Base-by-base conservation (phyloP, 148 eudicot genomes). In the Rhododendron vialii region DNA sequence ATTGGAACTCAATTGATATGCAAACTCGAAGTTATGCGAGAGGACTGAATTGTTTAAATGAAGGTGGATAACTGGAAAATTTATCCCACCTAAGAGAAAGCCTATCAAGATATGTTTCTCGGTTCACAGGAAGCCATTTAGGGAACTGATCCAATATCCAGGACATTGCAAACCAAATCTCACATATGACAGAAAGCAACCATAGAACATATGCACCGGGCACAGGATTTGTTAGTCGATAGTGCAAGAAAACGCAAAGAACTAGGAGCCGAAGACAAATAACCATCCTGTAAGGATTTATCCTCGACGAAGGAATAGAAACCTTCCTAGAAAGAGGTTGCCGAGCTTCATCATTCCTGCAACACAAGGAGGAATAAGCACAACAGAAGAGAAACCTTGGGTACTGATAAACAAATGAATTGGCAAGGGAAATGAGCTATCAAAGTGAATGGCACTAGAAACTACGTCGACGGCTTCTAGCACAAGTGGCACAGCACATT, bases 291-390 rank as follows among this genome's bases (percentile, higher is more conserved):
- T 96, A 96, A 84, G 98, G 98, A 86, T 96, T 96, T 77, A 96
- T 95, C 90, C 91, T 93, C 59, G 98, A 95, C 73, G 98, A 96
- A 78, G 98, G 91, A 86, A 96, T 83, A 71, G 98, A 95, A 90
- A 96, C 96, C 90, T 96, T 96, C 89, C 98, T 96, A 14, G 98
- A 95, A 75, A 96, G 92, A 61, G 98, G 98, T 79, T 96, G 98
- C 2, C 98, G 94, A 53, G 98, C 94, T 86, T 96, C 98, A 88
- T 96, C 98, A 91, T 94, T 96, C 92, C 99, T 96, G 92, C 92
- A 91, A 48, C 59, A 90, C 2, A 38, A 81, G 86, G 81, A 47
- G 81, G 80, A 84, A 55, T 69, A 33, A 80, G 87, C 73, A 36
- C 30, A 22, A 20, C 13, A 22, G 84, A 26, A 50, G 10, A 10